phyloP scores from a whole-genome alignment of 2,329 filamentous ascomycete genomes.

The Colletotrichum theobromicola region DNA sequence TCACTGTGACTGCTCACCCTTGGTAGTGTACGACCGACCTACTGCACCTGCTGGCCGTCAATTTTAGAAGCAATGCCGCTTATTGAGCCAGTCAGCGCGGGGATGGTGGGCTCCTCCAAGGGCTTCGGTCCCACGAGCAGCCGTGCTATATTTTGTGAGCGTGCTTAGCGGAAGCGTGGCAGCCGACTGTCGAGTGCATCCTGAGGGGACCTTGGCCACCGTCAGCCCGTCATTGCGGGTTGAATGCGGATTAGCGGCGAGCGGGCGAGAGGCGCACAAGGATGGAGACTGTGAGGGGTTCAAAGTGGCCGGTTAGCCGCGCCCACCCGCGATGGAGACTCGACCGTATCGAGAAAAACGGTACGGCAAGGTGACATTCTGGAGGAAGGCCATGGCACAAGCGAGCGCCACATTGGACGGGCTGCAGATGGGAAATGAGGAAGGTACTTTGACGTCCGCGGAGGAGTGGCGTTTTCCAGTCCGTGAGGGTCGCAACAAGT shows the following conservation, averaged over 20 bases:
- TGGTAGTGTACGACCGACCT: neutral
- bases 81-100: constrained; percentile 15
- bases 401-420: constrained; percentile 8
- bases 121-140: neutral
- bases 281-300: neutral
- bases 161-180: constrained; percentile 1
- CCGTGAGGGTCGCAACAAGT: neutral
- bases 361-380: constrained; percentile 6
- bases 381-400: neutral
- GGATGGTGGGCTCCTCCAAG: neutral
- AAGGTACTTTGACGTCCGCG: neutral
- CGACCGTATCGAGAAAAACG: neutral
- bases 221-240: constrained; percentile 7
- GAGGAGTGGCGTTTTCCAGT: neutral
- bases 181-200: neutral
- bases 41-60: neutral
- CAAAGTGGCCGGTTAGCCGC: constrained; percentile 12
- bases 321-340: constrained; percentile 11
- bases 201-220: neutral
- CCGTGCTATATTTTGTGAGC: constrained; percentile 14
- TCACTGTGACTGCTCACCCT: neutral
- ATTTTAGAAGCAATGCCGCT: constrained; percentile 8
- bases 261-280: neutral
- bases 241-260: constrained; percentile 5
- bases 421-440: constrained; percentile 14